Evolutionary conservation across 2,329 filamentous ascomycete species (phyloP).

Genomic region (Lasiodiplodia hormozganensis): DNA sequence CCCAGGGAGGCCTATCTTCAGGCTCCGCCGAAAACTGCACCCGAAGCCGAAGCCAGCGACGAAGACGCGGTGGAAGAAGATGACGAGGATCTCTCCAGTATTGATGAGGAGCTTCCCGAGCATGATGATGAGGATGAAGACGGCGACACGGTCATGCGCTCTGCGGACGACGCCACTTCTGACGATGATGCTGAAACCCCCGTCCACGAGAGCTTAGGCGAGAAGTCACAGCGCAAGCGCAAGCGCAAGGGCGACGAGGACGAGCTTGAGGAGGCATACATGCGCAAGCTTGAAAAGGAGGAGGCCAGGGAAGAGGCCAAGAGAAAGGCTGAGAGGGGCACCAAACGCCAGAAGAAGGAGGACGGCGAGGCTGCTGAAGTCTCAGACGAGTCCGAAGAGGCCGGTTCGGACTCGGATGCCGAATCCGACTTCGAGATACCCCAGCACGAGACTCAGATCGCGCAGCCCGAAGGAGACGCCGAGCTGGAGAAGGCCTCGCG

Average conservation of each 20-base stretch:
- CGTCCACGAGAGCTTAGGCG: slow-evolving; percentile 41
- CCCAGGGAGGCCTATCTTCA: slow-evolving; percentile 49
- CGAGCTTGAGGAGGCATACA: slow-evolving; percentile 73
- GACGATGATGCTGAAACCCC: slow-evolving; percentile 29
- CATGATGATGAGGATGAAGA: slow-evolving; percentile 43
- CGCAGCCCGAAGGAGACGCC: slow-evolving; percentile 47
- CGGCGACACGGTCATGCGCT: slow-evolving; percentile 35
- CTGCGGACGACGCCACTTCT: slow-evolving; percentile 32
- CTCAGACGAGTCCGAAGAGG: slow-evolving; percentile 34
- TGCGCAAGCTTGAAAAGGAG: slow-evolving; percentile 66
- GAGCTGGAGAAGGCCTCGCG: slow-evolving; percentile 86
- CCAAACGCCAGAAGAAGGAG: slow-evolving; percentile 47
- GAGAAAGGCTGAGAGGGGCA: slow-evolving; percentile 40
- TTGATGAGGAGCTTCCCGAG: slow-evolving; percentile 37
- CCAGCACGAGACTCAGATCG: slow-evolving; percentile 57
- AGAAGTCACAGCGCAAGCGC: slow-evolving; percentile 40
- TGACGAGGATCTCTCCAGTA: slow-evolving; percentile 33
- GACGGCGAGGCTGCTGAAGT: slow-evolving; percentile 34
- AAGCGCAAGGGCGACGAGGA: slow-evolving; percentile 67
- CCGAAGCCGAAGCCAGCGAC: slow-evolving; percentile 52
- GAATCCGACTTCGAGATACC: slow-evolving; percentile 61
- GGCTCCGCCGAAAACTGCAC: slow-evolving; percentile 34
- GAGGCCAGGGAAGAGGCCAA: slow-evolving; percentile 48
- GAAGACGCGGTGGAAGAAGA: slow-evolving; percentile 44
- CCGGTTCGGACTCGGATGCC: slow-evolving; percentile 44